Evolutionary conservation across 2,329 filamentous ascomycete genomes (phyloP).

Genomic region (Claviceps sorghi): DNA sequence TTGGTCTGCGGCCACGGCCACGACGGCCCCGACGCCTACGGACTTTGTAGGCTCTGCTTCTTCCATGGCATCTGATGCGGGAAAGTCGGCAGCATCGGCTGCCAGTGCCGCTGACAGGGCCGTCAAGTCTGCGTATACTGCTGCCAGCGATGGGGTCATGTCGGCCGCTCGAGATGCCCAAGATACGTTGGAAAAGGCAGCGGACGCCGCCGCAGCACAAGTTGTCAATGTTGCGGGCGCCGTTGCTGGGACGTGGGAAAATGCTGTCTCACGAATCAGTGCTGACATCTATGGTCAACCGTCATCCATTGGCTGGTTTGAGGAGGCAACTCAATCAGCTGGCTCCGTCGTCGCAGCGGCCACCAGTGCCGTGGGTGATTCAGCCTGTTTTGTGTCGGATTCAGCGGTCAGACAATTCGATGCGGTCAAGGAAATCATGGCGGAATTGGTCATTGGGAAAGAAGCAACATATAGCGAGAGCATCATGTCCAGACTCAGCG

Average conservation of each 20-base stretch:
- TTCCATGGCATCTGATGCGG: constrained; percentile 34
- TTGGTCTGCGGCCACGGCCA: constrained; percentile 39
- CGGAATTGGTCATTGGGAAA: constrained; percentile 61
- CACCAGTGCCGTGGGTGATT: constrained; percentile 28
- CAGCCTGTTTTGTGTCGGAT: constrained; percentile 39
- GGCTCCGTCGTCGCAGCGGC: constrained; percentile 46
- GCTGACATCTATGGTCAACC: constrained; percentile 56
- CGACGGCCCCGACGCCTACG: constrained; percentile 43
- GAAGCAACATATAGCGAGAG: constrained; percentile 73
- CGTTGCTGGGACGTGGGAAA: constrained; percentile 26
- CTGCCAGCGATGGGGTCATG: constrained; percentile 26
- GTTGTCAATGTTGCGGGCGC: constrained; percentile 22
- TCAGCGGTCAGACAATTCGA: constrained; percentile 50
- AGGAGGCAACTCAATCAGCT: constrained; percentile 30
- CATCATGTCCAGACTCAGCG: constrained; percentile 56
- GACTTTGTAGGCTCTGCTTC: constrained; percentile 32
- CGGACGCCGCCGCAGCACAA: constrained; percentile 30
- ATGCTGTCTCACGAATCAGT: constrained; percentile 46
- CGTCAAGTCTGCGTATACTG: constrained; percentile 36
- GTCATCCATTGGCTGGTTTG: constrained; percentile 40
- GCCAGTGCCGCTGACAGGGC: constrained; percentile 33
- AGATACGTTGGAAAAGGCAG: constrained; percentile 24
- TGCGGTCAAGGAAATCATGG: constrained; percentile 56
- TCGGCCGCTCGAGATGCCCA: constrained; percentile 25
- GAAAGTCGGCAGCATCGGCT: constrained; percentile 29